Evolutionary conservation across 1,284 basidiomycete species (phyloP), one percentile per base, ranked within the genome.

Genomic region (Pseudozyma hubeiensis): DNA sequence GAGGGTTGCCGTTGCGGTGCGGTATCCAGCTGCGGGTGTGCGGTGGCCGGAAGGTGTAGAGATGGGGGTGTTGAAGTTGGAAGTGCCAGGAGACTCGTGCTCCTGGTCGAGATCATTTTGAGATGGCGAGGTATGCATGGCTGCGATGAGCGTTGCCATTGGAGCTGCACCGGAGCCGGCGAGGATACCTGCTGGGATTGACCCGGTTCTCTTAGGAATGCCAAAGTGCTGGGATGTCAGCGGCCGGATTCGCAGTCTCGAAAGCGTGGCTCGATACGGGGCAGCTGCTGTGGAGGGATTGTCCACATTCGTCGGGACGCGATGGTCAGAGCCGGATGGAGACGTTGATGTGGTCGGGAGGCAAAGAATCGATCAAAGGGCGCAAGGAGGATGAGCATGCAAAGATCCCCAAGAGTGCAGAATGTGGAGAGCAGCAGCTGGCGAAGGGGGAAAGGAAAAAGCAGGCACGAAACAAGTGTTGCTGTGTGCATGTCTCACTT

Each of bases 1-100:
- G n/a, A 75, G 49, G 1, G 72, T 75, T 5, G 53, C 64, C 16
- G 64, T 52, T 6, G 72, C 72, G 1, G 72, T 67, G 35, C 61
- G 58, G 53, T 66, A 75, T 4, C 60, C 60, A 6, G 72, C 54
- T 39, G 67, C 56, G 14, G 72, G 64, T 0, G 66, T 69, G 53
- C 57, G 59, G 0, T 67, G 60, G 17, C 56, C 69, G 2, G 57
- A 58, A n/a, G 63, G 63, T 13, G 63, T 47, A 5, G 72, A 62
- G 16, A 49, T 34, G 48, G 55, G 59, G 1, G 71, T 69, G 34
- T 60, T 62, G 57, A 64, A 61, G 29, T 39, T 52, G 19, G 67
- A 59, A 5, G 49, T 31, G 29, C 43, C 53, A 14, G 64, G 57
- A 6, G 72, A 66, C 8, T 58, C 62, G 14, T 58, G 57, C 45